Evolutionary conservation across 2,329 filamentous ascomycete species (phyloP), one percentile per base, ranked within the genome.

Genomic region (Fusarium sambucinum): DNA sequence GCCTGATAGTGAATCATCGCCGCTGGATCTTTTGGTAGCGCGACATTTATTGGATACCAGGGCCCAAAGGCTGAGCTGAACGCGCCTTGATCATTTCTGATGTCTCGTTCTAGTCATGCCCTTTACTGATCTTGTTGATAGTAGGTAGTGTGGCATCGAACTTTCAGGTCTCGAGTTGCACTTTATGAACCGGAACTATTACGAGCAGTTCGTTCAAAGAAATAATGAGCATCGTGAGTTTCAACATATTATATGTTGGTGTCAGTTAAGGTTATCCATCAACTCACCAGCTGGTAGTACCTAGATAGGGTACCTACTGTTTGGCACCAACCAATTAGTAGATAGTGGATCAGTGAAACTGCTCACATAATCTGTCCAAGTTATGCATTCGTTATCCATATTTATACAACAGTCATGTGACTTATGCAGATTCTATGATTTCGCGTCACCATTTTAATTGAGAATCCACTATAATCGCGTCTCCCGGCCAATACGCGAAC

Each of bases 381-480:
- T 8, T 48, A 35, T 51, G 47, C 40, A 46, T 17, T 9, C 1
- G 13, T 3, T 16, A 19, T 7, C 13, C 32, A 10, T 27, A 33
- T 3, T n/a, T 51, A 59, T 40, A 27, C 12, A 42, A 3, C 0
- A 0, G 1, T 14, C 25, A 57, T 21, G 25, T 29, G n/a, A 11
- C 3, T 38, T 61, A 21, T 55, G 57, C 42, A 62, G 5, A 23
- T 6, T 14, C 0, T 4, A 19, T 44, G 23, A 51, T 66, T 55
- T 75, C 71, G 74, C 73, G 73, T 71, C 55, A 40, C 56, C 42
- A 51, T 48, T 72, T 75, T 75, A 75, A 75, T 65, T 73, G 68
- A 67, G 29, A 47, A 0, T 48, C 57, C 71, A 66, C 61, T 59
- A 48, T 66, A 73, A 69, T 67, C 74, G 74, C 74, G 74, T 76